These are phyloP conservation scores for Phytophthora aleatoria DNA, from an alignment of 352 stramenopile genomes.

Conservation along the genomic window DNA sequence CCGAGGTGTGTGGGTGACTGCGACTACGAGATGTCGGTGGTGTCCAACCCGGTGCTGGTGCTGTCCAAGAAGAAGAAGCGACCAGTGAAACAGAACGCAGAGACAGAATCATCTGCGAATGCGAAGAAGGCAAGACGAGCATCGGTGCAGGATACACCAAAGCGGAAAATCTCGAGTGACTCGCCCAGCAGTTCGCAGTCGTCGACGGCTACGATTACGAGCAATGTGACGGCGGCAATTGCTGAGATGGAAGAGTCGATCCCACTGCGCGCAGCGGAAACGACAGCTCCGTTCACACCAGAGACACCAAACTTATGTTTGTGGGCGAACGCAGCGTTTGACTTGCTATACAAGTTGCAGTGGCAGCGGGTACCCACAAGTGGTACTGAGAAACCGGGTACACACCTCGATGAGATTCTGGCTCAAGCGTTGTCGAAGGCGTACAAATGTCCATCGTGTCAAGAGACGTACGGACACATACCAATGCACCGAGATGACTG, in stretches of 20 bases:
- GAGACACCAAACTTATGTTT: constrained; percentile 56
- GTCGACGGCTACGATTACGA: constrained; percentile 10
- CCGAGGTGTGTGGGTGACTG: constrained; percentile 41
- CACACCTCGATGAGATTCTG: constrained; percentile 45
- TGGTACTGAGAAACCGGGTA: constrained; percentile 13
- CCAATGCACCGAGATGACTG: constrained; percentile 58
- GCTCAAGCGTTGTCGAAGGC: constrained; percentile 30
- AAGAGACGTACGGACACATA: constrained; percentile 44
- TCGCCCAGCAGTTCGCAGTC: constrained; percentile 23
- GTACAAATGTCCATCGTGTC: constrained; percentile 60
- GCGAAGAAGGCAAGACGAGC: constrained; percentile 54
- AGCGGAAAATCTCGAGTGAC: constrained; percentile 9
- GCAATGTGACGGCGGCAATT: constrained; percentile 29
- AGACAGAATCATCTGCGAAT: constrained; percentile 37
- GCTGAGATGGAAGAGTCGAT: constrained; percentile 38
- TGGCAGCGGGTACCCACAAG: constrained; percentile 44
- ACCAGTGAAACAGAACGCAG: constrained; percentile 49
- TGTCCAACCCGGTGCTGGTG: constrained; percentile 61
- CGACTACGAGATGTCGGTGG: constrained; percentile 25
- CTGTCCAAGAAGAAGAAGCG: constrained; percentile 85
- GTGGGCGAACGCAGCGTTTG: constrained; percentile 78
- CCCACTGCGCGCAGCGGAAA: constrained; percentile 8
- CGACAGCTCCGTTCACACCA: constrained; percentile 47
- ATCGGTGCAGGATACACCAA: constrained; percentile 3
- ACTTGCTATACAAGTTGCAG: constrained; percentile 71